Evolutionary conservation across 768 basidiomycete species (phyloP), one percentile per base, ranked within the genome.

Genomic region (Agaricus blazei): DNA sequence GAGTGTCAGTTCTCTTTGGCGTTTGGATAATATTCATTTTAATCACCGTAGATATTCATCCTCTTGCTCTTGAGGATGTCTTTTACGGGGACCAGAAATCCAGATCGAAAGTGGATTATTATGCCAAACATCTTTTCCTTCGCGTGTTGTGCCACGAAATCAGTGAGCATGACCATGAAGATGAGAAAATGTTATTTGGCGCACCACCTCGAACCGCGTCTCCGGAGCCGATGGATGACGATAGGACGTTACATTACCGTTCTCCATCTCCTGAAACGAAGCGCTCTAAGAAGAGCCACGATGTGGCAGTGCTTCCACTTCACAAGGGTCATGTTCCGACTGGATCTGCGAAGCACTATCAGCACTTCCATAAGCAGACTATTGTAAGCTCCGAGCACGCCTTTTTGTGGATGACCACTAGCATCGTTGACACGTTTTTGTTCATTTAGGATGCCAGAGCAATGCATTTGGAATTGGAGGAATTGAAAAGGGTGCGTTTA

Each of bases 31-130:
- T 27, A 34, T 19, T 50, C 44, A 9, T 57, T 24, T 50, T 4
- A 26, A 50, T 15, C 7, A 40, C 26, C 19, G 7, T 51, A 87
- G 85, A 82, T 58, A 65, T 89, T 41, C 87, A 89, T 63, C 87
- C 87, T 1, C 77, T 88, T 43, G 81, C 86, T 4, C 68, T 90
- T 19, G 88, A 89, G 62, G 88, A 88, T 61, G 68, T 88, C 11
- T 79, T 88, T 48, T 79, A 83, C 57, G 72, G 77, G 34, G 74
- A 78, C 36, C 70, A 73, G 19, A 76, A 79, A 36, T 76, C 72
- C 28, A 79, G 85, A 47, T 87, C 85, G 6, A 85, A 88, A 67
- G 78, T 77, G 9, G 87, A 89, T 63, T 90, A 88, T 64, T 90
- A 85, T 68, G 58, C 67, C 14, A 75, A 79, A 56, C 88, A 90